Base-by-base conservation (phyloP, 2,329 filamentous ascomycete species). In the Diplodia sapinea region DNA sequence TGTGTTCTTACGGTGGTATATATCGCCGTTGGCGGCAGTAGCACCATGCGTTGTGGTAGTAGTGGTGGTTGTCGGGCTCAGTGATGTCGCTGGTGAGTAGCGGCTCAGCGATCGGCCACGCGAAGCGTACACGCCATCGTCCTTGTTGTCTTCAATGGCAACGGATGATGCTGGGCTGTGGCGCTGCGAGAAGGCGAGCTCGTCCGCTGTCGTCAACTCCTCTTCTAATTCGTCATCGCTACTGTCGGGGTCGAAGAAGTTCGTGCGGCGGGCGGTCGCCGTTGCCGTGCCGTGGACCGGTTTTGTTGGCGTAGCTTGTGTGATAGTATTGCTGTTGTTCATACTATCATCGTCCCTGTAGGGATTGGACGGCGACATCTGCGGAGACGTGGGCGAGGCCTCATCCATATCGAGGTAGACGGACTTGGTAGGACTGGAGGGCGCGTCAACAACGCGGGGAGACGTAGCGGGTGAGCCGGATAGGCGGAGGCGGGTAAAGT, bases 221-320 rank as follows among this genome's bases (percentile, higher is more conserved):
- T 59, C 55, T 15, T 54, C 36, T 26, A 26, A 26, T 3, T 62
- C 40, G 2, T 63, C 59, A 23, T 38, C 59, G 26, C 69, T 69
- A 20, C 57, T 72, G 47, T 73, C 73, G 38, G 72, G 72, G 26
- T 79, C 78, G 71, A 80, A 76, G 71, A 78, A 79, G 69, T 79
- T 76, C 11, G 71, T 71, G 2, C 73, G 77, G 12, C 75, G 71
- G 26, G 71, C 67, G 11, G 71, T 72, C 38, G 71, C 70, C 63
- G 78, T 20, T 1, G 71, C 70, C 64, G 78, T 20, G 5, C n/a
- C n/a, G 13, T 20, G 9, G 15, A 29, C 7, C 15, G 29, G 20
- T 12, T n/a, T 17, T 4, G 50, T 47, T 50, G 36, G 33, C n/a
- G 50, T 36, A 3, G 33, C 55, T 38, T 47, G 43, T 47, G 13